phyloP scores from a whole-genome alignment of 73 alveolate genomes.

The Durusdinium trenchii region DNA sequence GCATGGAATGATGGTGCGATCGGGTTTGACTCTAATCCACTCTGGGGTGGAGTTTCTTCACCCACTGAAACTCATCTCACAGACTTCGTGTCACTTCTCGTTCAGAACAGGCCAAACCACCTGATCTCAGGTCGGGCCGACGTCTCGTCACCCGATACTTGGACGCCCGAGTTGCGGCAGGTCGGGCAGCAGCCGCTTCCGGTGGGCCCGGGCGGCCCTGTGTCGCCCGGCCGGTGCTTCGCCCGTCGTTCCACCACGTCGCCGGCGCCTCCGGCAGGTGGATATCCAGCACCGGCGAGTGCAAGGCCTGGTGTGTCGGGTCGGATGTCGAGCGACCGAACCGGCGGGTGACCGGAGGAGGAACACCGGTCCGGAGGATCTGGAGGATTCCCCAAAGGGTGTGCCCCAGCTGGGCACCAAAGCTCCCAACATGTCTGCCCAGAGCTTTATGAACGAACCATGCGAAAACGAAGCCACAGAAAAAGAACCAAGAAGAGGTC shows the following conservation, averaged over 20 bases:
- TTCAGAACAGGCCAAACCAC: background rate
- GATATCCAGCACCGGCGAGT: constrained; percentile 68
- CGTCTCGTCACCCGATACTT: background rate
- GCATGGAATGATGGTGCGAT: background rate
- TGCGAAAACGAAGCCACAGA: background rate
- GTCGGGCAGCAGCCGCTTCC: too few species aligned
- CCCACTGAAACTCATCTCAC: background rate
- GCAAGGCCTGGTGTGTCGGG: constrained; percentile 1
- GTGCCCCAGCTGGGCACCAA: background rate
- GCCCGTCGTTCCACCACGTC: background rate
- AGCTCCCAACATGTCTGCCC: background rate
- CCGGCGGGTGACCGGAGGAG: background rate
- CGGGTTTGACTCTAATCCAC: background rate
- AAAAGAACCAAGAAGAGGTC: background rate
- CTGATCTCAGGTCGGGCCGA: background rate
- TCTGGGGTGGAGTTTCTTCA: too few species aligned
- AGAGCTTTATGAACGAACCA: background rate
- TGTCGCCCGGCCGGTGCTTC: background rate
- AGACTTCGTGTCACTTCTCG: background rate
- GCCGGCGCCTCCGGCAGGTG: constrained; percentile 15
- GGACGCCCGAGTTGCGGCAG: too few species aligned
- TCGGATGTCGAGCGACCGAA: background rate
- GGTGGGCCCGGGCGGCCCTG: background rate
- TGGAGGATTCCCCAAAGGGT: background rate
- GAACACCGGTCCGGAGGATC: background rate